These are phyloP conservation scores for Fusarium odoratissimum DNA, from an alignment of 2,329 filamentous ascomycete species.

Conservation along the genomic window DNA sequence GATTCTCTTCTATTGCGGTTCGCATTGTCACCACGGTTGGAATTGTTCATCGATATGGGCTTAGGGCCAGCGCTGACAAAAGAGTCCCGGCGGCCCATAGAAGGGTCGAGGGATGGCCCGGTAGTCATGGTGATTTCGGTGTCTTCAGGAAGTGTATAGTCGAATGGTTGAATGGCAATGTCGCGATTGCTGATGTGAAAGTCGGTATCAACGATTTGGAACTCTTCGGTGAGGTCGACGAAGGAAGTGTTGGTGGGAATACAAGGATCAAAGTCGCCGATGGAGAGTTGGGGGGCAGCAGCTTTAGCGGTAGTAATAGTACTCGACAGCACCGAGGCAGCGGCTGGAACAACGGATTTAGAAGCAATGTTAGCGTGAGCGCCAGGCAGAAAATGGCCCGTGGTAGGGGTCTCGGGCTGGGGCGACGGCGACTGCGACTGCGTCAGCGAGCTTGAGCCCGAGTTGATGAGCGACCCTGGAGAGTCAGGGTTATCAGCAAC, in stretches of 20 bases:
- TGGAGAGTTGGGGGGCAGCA: conserved; percentile 39
- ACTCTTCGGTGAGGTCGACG: conserved; percentile 17
- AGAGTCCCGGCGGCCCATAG: conserved; percentile 71
- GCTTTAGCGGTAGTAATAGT: conserved; percentile 41
- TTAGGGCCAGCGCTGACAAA: conserved; percentile 74
- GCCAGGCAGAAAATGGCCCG: conserved; percentile 43
- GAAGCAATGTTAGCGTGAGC: conserved; percentile 45
- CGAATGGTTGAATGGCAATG: background rate
- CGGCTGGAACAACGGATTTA: conserved; percentile 41
- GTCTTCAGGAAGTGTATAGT: conserved; percentile 21
- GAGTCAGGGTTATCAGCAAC: conserved; percentile 48
- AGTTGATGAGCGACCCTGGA: conserved; percentile 50
- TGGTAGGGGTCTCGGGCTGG: conserved; percentile 50
- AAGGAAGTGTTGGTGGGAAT: conserved; percentile 50
- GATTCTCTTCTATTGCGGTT: conserved; percentile 70
- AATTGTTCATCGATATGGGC: conserved; percentile 74
- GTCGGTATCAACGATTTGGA: conserved; percentile 2
- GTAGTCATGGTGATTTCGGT: conserved; percentile 66
- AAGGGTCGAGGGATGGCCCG: conserved; percentile 67
- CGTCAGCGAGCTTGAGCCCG: conserved; percentile 50
- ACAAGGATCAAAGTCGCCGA: conserved; percentile 32
- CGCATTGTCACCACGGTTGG: conserved; percentile 66
- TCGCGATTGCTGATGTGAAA: background rate
- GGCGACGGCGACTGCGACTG: conserved; percentile 53
- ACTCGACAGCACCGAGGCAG: conserved; percentile 40